A percentile compares a stretch with the other conserved stretches of the same genome.
phyloP scores from a whole-genome alignment of 306 rosid genomes.

The Hippophae rhamnoides region DNA sequence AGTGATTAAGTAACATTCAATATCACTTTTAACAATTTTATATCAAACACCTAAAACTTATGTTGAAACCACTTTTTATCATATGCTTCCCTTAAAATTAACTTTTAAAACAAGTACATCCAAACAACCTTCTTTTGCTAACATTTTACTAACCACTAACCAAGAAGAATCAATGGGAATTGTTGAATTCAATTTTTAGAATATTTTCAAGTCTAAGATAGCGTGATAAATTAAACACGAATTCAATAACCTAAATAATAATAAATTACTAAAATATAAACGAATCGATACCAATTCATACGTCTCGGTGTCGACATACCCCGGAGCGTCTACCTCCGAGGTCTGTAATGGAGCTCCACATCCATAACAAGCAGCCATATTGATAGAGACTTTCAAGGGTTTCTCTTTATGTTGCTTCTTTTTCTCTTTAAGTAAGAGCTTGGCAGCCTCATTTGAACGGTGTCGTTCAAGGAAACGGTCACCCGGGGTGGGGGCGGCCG shows the following conservation, averaged over 20 bases:
- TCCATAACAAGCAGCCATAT: constrained; percentile 62
- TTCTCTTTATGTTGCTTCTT: constrained; percentile 35
- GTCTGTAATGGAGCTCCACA: constrained; percentile 92
- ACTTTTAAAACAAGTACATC: too few relatives aligned
- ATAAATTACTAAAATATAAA: not conserved
- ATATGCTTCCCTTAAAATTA: too few relatives aligned
- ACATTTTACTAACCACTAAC: not conserved
- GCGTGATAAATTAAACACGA: not conserved
- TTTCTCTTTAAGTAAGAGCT: constrained; percentile 44
- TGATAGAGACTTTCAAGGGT: constrained; percentile 32
- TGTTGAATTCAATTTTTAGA: too few relatives aligned
- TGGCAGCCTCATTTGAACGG: constrained; percentile 47
- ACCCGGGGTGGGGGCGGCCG: constrained; percentile 76
- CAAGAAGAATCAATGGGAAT: not conserved
- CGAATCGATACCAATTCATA: constrained; percentile 46
- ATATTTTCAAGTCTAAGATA: not conserved
- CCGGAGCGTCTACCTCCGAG: constrained; percentile 58
- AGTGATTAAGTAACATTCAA: too few relatives aligned
- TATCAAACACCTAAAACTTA: too few relatives aligned
- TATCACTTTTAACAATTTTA: too few relatives aligned
- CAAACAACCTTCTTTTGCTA: too few relatives aligned
- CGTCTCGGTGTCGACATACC: constrained; percentile 58
- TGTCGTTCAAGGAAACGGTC: constrained; percentile 64
- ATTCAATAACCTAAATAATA: not conserved
- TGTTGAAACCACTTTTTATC: too few relatives aligned